These are phyloP conservation scores for Teunomyces tritomae DNA, from an alignment of 805 yeast genomes.

Conservation along the genomic window DNA sequence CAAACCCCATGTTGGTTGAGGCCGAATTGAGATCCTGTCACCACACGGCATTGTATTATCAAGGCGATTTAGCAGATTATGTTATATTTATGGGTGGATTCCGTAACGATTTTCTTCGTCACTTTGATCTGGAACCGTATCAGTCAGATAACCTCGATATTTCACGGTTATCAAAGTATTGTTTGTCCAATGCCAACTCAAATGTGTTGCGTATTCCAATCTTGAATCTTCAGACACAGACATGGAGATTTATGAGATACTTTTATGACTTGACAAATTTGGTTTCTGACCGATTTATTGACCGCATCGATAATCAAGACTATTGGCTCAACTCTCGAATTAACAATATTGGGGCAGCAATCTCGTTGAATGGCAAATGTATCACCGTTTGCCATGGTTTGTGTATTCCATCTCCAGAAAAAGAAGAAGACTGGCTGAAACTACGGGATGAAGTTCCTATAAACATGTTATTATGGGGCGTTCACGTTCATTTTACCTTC, in stretches of 20 bases:
- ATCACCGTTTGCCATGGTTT: conserved; percentile 40
- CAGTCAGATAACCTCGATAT: conserved; percentile 34
- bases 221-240: conserved; percentile 38
- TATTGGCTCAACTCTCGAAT: conserved; percentile 27
- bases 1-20: conserved; percentile 27
- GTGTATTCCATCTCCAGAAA: conserved; percentile 30
- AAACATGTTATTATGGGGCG: conserved; percentile 31
- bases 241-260: conserved; percentile 39
- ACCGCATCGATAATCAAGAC: background rate
- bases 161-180: conserved; percentile 28
- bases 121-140: conserved; percentile 28
- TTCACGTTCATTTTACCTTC: conserved; percentile 33
- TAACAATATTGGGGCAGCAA: conserved; percentile 28
- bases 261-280: conserved; percentile 28
- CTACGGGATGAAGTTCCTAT: conserved; percentile 17
- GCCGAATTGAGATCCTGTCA: conserved; percentile 45
- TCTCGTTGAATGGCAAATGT: conserved; percentile 32
- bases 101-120: conserved; percentile 34
- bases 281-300: conserved; percentile 20
- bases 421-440: conserved; percentile 21
- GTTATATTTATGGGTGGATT: conserved; percentile 41
- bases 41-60: conserved; percentile 34
- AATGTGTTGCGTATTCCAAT: conserved; percentile 33
- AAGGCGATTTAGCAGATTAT: conserved; percentile 32
- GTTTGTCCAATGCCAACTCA: conserved; percentile 24